Evolutionary conservation across 1,139 yeast species (phyloP).

Genomic region (Blastobotrys aristatus): DNA sequence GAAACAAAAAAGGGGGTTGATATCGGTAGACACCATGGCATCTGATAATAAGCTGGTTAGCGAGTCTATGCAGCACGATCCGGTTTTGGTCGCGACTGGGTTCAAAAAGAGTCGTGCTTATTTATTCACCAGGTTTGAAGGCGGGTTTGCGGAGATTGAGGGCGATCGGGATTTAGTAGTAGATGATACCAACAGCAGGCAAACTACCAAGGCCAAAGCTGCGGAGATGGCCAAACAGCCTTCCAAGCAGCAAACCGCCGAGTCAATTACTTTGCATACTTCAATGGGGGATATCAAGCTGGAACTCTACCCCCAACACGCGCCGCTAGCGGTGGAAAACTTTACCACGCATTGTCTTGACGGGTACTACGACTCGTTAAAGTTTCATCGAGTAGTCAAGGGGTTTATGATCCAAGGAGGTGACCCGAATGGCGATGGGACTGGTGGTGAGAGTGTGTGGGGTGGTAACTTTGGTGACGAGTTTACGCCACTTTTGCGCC

Average conservation of each 20-base stretch:
- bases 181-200: background rate
- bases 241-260: background rate
- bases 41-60: conserved; percentile 38
- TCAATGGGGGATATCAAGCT: conserved; percentile 44
- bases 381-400: conserved; percentile 46
- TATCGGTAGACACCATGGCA: conserved; percentile 35
- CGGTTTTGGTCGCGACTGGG: conserved; percentile 38
- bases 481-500: conserved; percentile 37
- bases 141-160: conserved; percentile 17
- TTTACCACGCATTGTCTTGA: conserved; percentile 38
- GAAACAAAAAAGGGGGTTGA: conserved; percentile 18
- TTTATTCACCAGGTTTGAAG: conserved; percentile 32
- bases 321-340: conserved; percentile 45
- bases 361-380: conserved; percentile 41
- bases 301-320: conserved; percentile 36
- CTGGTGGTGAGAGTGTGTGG: conserved; percentile 45
- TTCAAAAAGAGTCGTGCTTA: conserved; percentile 34
- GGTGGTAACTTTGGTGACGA: conserved; percentile 44
- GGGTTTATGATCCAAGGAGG: conserved; percentile 53
- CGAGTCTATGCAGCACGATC: conserved; percentile 34
- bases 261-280: conserved; percentile 38
- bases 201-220: background rate
- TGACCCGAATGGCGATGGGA: conserved; percentile 48
- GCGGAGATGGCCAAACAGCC: background rate
- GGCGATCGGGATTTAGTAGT: background rate